Evolutionary conservation across 352 stramenopile genomes (phyloP).

Genomic region (Aphanomyces stellatus): DNA sequence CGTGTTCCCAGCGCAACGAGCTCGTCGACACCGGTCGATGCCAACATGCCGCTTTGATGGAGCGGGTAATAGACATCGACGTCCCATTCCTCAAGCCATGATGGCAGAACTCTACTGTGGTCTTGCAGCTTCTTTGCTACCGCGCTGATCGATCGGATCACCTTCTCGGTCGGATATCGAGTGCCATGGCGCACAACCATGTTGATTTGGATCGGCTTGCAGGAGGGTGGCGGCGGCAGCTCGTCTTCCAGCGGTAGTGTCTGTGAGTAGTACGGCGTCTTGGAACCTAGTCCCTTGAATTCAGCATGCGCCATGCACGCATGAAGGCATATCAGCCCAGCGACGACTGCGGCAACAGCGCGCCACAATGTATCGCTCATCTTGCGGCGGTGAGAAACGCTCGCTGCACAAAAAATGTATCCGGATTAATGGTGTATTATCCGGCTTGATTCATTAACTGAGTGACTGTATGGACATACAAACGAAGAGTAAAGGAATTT

Average conservation of each 20-base stretch:
- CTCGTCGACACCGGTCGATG: slow-evolving; percentile 43
- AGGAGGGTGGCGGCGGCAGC: slow-evolving; percentile 20
- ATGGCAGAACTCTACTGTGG: slow-evolving; percentile 26
- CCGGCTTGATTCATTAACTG: no score
- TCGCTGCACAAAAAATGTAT: no score
- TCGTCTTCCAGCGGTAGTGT: slow-evolving; percentile 4
- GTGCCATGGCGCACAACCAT: slow-evolving; percentile 72
- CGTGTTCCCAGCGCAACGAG: slow-evolving; percentile 48
- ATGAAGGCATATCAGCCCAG: no score
- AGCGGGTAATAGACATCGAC: slow-evolving; percentile 22
- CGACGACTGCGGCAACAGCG: no score
- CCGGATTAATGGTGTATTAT: no score
- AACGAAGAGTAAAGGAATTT: no score
- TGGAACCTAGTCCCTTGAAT: slow-evolving; percentile 2
- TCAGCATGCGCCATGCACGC: no score
- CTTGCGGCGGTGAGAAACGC: no score
- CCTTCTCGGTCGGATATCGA: slow-evolving; percentile 67
- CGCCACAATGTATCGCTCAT: no score
- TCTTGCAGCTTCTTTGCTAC: slow-evolving; percentile 33
- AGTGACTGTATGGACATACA: no score
- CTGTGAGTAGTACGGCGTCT: slow-evolving; percentile 18
- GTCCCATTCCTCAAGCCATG: slow-evolving; percentile 48
- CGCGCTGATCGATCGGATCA: slow-evolving; percentile 46
- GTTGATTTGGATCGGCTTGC: slow-evolving; percentile 57
- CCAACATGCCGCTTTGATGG: slow-evolving; percentile 36